Evolutionary conservation across 805 yeast species (phyloP), one percentile per base, ranked within the genome.

Genomic region (Dipodascopsis uninucleata): DNA sequence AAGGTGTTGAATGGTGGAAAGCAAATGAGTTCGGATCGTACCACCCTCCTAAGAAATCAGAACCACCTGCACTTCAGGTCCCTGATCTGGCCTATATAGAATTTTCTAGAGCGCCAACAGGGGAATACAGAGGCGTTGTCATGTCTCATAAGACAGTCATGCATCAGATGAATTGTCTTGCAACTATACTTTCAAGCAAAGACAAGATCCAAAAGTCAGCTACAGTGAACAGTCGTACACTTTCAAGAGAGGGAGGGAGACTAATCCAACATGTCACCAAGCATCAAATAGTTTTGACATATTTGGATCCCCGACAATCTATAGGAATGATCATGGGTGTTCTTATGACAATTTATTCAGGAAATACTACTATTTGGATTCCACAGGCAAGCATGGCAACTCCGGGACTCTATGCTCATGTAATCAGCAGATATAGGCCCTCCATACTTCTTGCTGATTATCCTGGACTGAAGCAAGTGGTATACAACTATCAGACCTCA

Each of bases 81-180:
- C 85, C 89, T 1, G 94, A 86, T 58, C 68, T 93, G 47, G 96
- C 97, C 0, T 93, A 93, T 59, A 89, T 93, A 10, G 98, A 93
- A 66, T 93, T 84, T 60, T 79, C 93, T 0, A 77, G 89, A 56
- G 83, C 94, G 1, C 94, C 97, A 0, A 77, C 85, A 22, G 97
- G 97, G 2, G 94, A 89, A 53, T 66, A 88, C 28, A 72, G 96
- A 46, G 99, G 99, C 14, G 95, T 93, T 28, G 96, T 94, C 1
- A 76, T 93, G 61, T 84, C 93, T 20, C 97, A 93, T 62, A 71
- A 86, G 47, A 88, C 96, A 0, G 76, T 93, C 5, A 74, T 84
- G 61, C 90, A 86, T 55, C 98, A 93, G 60, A 85, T 93, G 89
- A 75, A 77, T 49, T 76, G 86, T 36, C 60, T 93, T 20, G 75